A percentile compares a stretch with the other conserved stretches of the same genome.
phyloP scores from a whole-genome alignment of 169 alveolate genomes.

The Eimeria praecox region DNA sequence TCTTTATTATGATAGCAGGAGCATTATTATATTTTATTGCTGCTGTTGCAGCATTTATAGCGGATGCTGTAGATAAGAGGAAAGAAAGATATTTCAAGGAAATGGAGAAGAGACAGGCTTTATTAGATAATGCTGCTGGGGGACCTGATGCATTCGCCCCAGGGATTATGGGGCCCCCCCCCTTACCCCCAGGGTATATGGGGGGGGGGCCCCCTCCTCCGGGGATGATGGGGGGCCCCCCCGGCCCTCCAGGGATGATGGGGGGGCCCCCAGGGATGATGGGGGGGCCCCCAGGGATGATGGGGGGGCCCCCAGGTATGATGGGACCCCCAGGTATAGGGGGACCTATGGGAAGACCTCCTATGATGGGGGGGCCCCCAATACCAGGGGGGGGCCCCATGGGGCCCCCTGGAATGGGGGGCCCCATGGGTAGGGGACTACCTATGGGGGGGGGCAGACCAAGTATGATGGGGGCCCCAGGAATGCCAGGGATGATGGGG shows the following conservation, averaged over 20 bases:
- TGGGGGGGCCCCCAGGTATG: slow-evolving; percentile 60
- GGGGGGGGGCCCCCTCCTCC: slow-evolving; percentile 38
- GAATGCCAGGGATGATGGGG: not conserved
- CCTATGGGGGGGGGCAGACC: not conserved
- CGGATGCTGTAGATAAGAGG: slow-evolving; percentile 38
- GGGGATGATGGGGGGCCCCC: slow-evolving; percentile 37
- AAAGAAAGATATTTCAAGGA: slow-evolving; percentile 23
- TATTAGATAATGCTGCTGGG: slow-evolving; percentile 56
- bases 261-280: slow-evolving; percentile 38
- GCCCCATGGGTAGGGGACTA: slow-evolving; percentile 22
- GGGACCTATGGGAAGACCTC: slow-evolving; percentile 1
- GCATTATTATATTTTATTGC: not conserved
- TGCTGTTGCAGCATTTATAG: not conserved
- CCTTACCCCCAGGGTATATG: slow-evolving; percentile 24
- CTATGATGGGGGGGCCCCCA: slow-evolving; percentile 53
- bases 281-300: slow-evolving; percentile 46
- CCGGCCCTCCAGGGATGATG: slow-evolving; percentile 37
- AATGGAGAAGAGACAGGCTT: slow-evolving; percentile 8
- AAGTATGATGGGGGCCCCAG: slow-evolving; percentile 7
- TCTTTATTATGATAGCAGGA: not conserved
- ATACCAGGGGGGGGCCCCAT: not conserved
- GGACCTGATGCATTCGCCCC: slow-evolving; percentile 56
- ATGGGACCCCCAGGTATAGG: slow-evolving; percentile 63
- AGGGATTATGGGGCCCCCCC: slow-evolving; percentile 8
- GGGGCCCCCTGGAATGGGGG: slow-evolving; percentile 46